Base-by-base conservation (phyloP, 495 filamentous ascomycete species). In the Cercophora newfieldiana region DNA sequence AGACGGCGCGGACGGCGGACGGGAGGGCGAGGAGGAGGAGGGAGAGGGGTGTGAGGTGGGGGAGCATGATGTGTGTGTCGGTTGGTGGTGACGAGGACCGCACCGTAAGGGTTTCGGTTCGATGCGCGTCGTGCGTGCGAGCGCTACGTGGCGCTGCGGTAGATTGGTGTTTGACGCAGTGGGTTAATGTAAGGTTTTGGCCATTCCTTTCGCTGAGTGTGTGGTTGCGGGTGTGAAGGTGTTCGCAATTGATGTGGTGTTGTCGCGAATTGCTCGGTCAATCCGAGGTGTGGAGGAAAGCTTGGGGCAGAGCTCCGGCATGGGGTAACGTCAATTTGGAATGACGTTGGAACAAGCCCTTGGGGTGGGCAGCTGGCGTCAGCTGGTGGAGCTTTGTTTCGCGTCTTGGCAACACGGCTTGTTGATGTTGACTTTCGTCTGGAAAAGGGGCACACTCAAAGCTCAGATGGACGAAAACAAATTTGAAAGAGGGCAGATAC, bases 1-100 rank as follows among this genome's bases (percentile, higher is more conserved):
- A 97, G 67, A 98, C 89, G 70, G 92, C 94, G 67, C 73, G 67
- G 22, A 82, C 78, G 68, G 79, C 66, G 65, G 77, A 71, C 56
- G 80, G 66, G 53, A 74, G 74, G 65, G 79, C 71, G 56, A 77
- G 70, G 60, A 80, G 68, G 51, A 72, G 49, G 24, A 68, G 61
- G 44, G 66, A 68, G n/a, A 68, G 66, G 53, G 53, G 61, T 48
- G 66, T n/a, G 19, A n/a, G 19, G 30, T 19, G 67, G 8, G 55
- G 63, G 53, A 65, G 67, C 62, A 59, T 61, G 7, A 30, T 59
- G 44, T 18, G 31, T 19, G 21, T 54, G 47, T 30, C 31, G 51
- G 24, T 54, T 19, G 26, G 26, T 26, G 10, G 31, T 49, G 25
- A 47, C 37, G 47, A 16, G 59, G 44, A 24, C 19, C 25, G 28